Conservation (phyloP, 2,329 filamentous ascomycete genomes). For the Didymella pomorum region DNA sequence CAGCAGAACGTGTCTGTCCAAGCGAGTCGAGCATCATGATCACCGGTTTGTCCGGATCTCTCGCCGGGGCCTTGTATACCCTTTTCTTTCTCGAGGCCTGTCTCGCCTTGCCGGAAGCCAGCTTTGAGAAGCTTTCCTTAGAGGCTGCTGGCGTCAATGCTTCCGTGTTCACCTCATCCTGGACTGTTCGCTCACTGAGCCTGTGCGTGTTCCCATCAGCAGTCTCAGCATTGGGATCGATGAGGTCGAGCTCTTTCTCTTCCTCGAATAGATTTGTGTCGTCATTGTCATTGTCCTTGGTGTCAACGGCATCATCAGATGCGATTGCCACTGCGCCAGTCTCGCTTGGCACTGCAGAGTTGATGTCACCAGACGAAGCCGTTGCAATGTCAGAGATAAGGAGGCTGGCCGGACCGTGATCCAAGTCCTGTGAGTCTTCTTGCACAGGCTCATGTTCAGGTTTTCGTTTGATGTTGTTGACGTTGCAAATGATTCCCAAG, state of each 20-base stretch:
- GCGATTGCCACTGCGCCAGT: background rate
- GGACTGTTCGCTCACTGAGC: background rate
- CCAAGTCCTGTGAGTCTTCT: conserved; percentile 18
- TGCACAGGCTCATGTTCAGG: background rate
- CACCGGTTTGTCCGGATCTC: conserved; percentile 58
- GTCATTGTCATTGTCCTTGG: conserved; percentile 6
- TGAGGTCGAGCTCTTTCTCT: conserved; percentile 28
- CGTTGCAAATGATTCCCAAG: conserved; percentile 92
- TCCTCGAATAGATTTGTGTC: conserved; percentile 36
- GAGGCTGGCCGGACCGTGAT: background rate
- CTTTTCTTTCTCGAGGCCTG: conserved; percentile 31
- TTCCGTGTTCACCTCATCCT: background rate
- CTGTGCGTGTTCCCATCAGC: background rate
- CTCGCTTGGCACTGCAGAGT: background rate
- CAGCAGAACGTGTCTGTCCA: conserved; percentile 64
- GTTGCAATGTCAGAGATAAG: background rate
- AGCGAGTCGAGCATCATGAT: conserved; percentile 92
- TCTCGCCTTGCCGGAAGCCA: background rate
- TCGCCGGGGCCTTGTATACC: conserved; percentile 40
- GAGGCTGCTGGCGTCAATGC: background rate
- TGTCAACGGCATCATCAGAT: background rate
- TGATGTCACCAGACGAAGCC: background rate
- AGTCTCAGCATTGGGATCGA: conserved; percentile 29
- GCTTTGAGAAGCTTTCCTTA: background rate
- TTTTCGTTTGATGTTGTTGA: conserved; percentile 66